phyloP scores from a whole-genome alignment of 495 filamentous ascomycete species.

The Podospora australis region DNA sequence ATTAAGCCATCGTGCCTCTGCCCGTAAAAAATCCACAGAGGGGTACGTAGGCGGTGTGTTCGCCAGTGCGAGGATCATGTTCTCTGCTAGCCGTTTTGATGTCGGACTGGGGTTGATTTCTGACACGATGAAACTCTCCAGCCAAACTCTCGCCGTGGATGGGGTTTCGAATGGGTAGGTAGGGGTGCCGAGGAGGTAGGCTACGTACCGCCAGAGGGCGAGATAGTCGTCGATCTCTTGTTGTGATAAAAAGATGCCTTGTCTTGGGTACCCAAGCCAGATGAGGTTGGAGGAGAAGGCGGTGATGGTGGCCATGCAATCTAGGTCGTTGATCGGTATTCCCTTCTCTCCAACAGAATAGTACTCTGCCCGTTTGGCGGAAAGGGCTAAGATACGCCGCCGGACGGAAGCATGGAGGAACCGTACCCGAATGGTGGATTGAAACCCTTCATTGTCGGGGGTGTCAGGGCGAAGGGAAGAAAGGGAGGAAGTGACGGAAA shows the following conservation, averaged over 20 bases:
- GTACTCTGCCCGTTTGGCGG: not conserved
- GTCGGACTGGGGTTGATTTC: conserved; percentile 59
- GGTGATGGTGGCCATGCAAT: conserved; percentile 62
- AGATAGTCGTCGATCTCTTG: conserved; percentile 64
- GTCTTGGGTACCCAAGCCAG: conserved; percentile 62
- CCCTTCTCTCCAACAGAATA: conserved; percentile 34
- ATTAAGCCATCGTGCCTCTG: conserved; percentile 63
- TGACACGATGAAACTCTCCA: conserved; percentile 57
- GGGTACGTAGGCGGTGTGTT: conserved; percentile 57
- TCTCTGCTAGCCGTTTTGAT: conserved; percentile 59
- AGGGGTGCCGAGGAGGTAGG: conserved; percentile 63
- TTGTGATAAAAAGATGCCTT: conserved; percentile 59
- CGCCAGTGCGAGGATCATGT: conserved; percentile 63
- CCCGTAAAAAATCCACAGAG: conserved; percentile 56
- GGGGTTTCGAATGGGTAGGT: conserved; percentile 50
- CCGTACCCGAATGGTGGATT: conserved; percentile 65
- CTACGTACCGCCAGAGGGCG: conserved; percentile 70
- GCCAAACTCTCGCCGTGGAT: conserved; percentile 48
- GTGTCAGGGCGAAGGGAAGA: conserved; percentile 57
- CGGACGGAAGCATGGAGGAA: conserved; percentile 69
- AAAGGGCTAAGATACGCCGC: conserved; percentile 45
- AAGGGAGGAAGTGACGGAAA: conserved; percentile 60
- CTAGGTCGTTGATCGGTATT: conserved; percentile 68
- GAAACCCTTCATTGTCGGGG: conserved; percentile 59
- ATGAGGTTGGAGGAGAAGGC: conserved; percentile 62